phyloP scores from a whole-genome alignment of 306 rosid genomes.

The Prunus dulcis region DNA sequence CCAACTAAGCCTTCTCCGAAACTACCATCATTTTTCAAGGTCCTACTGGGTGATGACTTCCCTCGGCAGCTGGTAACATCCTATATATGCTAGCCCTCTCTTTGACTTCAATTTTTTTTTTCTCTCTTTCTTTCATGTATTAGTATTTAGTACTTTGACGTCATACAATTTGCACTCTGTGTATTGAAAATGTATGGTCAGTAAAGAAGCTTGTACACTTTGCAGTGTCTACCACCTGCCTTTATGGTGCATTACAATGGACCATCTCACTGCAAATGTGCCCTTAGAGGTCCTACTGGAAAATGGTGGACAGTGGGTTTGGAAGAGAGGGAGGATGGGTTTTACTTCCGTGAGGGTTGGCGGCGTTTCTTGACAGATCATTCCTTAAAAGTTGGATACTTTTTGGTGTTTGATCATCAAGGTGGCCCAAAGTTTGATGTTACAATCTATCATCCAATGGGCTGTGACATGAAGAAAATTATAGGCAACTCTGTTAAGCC shows the following conservation, averaged over 20 bases:
- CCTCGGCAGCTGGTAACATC: background rate
- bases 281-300: background rate
- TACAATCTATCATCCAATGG: background rate
- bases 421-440: background rate
- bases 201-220: background rate
- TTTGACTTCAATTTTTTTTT: too few relatives aligned
- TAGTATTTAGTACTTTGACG: too few relatives aligned
- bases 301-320: constrained; percentile 1
- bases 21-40: background rate
- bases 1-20: background rate
- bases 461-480: background rate
- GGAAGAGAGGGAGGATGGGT: background rate
- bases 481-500: background rate
- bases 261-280: background rate
- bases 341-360: constrained; percentile 17
- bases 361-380: constrained; percentile 11
- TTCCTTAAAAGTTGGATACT: background rate
- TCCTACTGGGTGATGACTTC: background rate
- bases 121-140: too few relatives aligned
- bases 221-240: background rate
- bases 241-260: background rate
- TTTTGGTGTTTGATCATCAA: constrained; percentile 11
- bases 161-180: too few relatives aligned
- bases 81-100: too few relatives aligned
- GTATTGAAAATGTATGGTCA: background rate